These are phyloP conservation scores for Diaporthe sp. DNA, from an alignment of 2,329 filamentous ascomycete species.

Conservation along the genomic window DNA sequence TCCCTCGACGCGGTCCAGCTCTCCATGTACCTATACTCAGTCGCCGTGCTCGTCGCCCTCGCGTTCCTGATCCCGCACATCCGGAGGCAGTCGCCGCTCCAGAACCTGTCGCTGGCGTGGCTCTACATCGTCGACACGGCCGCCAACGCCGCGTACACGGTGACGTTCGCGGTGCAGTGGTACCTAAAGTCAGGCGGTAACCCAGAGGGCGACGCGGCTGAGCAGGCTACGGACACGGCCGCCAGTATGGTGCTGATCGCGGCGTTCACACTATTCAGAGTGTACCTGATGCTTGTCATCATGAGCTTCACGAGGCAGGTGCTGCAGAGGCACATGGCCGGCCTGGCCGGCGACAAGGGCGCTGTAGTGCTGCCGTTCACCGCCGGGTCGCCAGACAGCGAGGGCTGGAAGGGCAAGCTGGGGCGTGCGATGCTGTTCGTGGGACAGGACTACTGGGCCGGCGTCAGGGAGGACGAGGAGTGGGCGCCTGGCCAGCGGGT, in stretches of 20 bases:
- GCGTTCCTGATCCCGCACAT: conserved; percentile 84
- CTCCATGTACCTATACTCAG: conserved; percentile 92
- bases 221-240: conserved; percentile 69
- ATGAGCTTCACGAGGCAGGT: conserved; percentile 86
- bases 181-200: conserved; percentile 72
- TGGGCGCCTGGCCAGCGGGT: conserved; percentile 73
- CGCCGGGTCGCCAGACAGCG: conserved; percentile 77
- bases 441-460: conserved; percentile 84
- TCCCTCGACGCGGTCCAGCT: conserved; percentile 86
- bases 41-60: conserved; percentile 77
- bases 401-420: conserved; percentile 83
- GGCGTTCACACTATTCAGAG: conserved; percentile 79
- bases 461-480: conserved; percentile 71
- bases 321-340: conserved; percentile 77
- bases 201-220: conserved; percentile 43
- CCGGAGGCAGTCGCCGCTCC: conserved; percentile 81
- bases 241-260: conserved; percentile 85
- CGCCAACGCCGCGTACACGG: conserved; percentile 86
- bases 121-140: conserved; percentile 87
- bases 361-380: conserved; percentile 71
- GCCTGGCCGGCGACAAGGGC: conserved; percentile 44
- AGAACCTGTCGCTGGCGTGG: conserved; percentile 86
- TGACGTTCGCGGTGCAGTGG: conserved; percentile 87
- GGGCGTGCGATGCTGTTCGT: conserved; percentile 84
- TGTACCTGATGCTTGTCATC: conserved; percentile 89